Conservation (phyloP, 2,329 filamentous ascomycete species). For the Fusarium luffae region DNA sequence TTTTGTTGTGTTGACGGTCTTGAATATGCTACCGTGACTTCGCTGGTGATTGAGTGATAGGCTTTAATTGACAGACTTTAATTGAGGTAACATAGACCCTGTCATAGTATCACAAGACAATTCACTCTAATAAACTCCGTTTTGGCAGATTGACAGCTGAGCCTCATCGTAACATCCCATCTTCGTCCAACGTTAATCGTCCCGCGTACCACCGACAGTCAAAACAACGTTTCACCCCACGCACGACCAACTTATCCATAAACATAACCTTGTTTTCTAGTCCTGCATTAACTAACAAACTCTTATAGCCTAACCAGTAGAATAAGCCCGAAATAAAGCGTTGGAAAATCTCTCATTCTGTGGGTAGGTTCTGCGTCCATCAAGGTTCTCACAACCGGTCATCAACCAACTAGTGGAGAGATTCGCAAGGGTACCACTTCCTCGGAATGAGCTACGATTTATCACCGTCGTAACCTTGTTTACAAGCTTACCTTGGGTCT, state of each 20-base stretch:
- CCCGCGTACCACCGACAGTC: background rate
- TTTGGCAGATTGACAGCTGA: background rate
- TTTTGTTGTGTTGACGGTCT: background rate
- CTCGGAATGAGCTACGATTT: background rate
- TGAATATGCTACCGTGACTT: background rate
- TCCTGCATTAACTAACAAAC: background rate
- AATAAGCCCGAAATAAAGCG: background rate
- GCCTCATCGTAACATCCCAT: background rate
- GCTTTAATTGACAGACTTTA: too few species aligned
- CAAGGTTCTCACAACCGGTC: slow-evolving; percentile 39
- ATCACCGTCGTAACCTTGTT: slow-evolving; percentile 16
- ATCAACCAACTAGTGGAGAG: slow-evolving; percentile 3
- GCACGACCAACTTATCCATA: slow-evolving; percentile 21
- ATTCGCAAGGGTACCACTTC: background rate
- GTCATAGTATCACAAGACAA: too few species aligned
- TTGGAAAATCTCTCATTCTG: slow-evolving; percentile 19
- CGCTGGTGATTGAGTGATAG: fast-evolving
- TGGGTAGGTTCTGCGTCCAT: slow-evolving; percentile 21
- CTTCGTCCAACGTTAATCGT: background rate
- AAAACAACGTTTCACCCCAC: slow-evolving; percentile 6
- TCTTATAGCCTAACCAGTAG: background rate
- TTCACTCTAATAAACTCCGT: background rate
- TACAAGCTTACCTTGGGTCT: slow-evolving; percentile 13
- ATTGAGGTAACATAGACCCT: background rate
- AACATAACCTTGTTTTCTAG: slow-evolving; percentile 35